Evolutionary conservation across 106 monocot genomes (phyloP).

Genomic region (Ottelia alismoides): DNA sequence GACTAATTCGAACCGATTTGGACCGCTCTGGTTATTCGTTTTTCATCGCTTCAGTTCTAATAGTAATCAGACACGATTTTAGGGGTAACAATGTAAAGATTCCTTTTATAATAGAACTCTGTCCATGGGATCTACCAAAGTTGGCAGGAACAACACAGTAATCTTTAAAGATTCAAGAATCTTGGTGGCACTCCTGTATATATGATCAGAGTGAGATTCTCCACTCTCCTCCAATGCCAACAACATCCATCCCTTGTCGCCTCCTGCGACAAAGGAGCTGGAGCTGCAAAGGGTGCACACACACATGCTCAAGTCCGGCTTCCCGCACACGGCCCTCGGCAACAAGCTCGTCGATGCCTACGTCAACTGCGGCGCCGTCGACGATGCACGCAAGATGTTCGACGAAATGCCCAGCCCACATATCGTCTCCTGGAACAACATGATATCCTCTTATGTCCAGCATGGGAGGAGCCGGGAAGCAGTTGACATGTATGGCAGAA

Average conservation of each 20-base stretch:
- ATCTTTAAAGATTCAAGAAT: too few relatives aligned
- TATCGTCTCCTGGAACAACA: constrained; percentile 51
- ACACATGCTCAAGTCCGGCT: constrained; percentile 38
- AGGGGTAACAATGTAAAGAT: too few relatives aligned
- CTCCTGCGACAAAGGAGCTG: constrained; percentile 16
- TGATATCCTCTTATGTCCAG: constrained; percentile 45
- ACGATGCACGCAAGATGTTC: constrained; percentile 48
- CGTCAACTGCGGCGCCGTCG: constrained; percentile 25
- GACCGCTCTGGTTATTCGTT: too few relatives aligned
- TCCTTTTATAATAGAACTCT: too few relatives aligned
- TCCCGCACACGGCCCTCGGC: constrained; percentile 53
- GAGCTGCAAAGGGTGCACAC: constrained; percentile 23
- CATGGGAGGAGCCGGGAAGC: constrained; percentile 24
- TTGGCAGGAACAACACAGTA: too few relatives aligned
- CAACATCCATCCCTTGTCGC: background rate
- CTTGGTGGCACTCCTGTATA: too few relatives aligned
- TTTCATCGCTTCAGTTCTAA: too few relatives aligned
- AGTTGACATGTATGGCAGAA: constrained; percentile 26
- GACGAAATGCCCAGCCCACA: constrained; percentile 62
- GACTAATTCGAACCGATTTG: too few relatives aligned
- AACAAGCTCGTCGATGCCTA: constrained; percentile 53
- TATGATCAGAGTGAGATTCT: too few relatives aligned
- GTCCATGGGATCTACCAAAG: too few relatives aligned
- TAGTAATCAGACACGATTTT: too few relatives aligned
- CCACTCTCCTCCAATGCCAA: background rate